Evolutionary conservation across 805 yeast genomes (phyloP).

Genomic region (Starmerella cellae): DNA sequence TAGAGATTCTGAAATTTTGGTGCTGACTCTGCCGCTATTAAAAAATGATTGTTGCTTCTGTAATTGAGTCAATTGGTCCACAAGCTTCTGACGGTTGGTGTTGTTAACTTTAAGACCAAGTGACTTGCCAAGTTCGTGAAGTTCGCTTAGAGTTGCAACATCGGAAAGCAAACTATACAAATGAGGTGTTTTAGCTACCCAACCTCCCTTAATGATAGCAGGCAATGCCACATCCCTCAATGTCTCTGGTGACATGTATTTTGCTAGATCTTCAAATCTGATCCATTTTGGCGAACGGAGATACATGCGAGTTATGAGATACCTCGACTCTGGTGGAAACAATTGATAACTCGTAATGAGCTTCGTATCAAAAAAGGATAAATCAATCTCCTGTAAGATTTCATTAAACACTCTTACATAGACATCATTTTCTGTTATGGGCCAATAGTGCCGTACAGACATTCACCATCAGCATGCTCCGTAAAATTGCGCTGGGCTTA

Average conservation of each 20-base stretch:
- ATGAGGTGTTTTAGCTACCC: slow-evolving; percentile 13
- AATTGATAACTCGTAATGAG: slow-evolving; percentile 1
- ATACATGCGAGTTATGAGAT: slow-evolving; percentile 19
- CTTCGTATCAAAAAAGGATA: slow-evolving; percentile 6
- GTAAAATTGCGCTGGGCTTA: no score
- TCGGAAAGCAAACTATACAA: slow-evolving; percentile 11
- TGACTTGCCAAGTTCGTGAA: slow-evolving; percentile 12
- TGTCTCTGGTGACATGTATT: slow-evolving; percentile 19
- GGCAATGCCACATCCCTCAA: slow-evolving; percentile 8
- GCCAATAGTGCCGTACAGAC: slow-evolving; percentile 18
- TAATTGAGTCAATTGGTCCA: slow-evolving; percentile 9
- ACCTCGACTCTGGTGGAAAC: slow-evolving; percentile 12
- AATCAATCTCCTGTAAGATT: slow-evolving; percentile 19
- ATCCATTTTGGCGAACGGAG: slow-evolving; percentile 19
- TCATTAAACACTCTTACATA: slow-evolving; percentile 20
- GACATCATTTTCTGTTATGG: slow-evolving; percentile 18
- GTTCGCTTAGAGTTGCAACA: slow-evolving; percentile 19
- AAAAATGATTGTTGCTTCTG: slow-evolving; percentile 16
- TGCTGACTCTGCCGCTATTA: slow-evolving; percentile 4
- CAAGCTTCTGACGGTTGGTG: slow-evolving; percentile 9
- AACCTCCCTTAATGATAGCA: slow-evolving; percentile 9
- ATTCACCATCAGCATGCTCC: slow-evolving; percentile 1
- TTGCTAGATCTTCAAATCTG: slow-evolving; percentile 17
- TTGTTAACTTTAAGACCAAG: slow-evolving; percentile 9
- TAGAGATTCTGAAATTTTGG: slow-evolving; percentile 4